These are phyloP conservation scores for Schoenoplectus tabernaemontani DNA, from an alignment of 202 grass and related monocot genomes.

Conservation along the genomic window DNA sequence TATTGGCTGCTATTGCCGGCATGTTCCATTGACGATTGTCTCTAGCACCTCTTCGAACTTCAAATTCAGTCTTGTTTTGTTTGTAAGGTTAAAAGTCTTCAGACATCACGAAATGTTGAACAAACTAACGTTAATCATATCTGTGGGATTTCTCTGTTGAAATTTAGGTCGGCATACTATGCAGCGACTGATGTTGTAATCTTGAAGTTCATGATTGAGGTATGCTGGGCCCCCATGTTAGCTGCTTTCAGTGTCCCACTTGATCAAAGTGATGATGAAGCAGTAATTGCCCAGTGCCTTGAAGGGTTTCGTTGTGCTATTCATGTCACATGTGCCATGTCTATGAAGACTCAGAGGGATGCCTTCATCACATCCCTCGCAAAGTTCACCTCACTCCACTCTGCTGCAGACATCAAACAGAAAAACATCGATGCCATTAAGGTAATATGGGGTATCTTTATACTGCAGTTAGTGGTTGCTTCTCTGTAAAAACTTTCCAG, in stretches of 20 bases:
- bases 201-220: slow-evolving; percentile 97
- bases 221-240: slow-evolving; percentile 99
- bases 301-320: slow-evolving; percentile 93
- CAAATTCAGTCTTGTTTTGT: not conserved
- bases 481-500: not conserved
- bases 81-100: not conserved
- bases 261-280: slow-evolving; percentile 88
- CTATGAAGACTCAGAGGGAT: slow-evolving; percentile 98
- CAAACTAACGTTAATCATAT: not conserved
- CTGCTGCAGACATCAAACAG: slow-evolving; percentile 86
- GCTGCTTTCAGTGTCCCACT: slow-evolving; percentile 98
- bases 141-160: slow-evolving; percentile 25
- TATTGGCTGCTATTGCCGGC: not conserved
- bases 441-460: slow-evolving; percentile 41
- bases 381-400: slow-evolving; percentile 98
- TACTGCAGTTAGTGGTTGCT: not conserved
- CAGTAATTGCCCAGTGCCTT: slow-evolving; percentile 76
- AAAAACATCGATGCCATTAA: slow-evolving; percentile 98
- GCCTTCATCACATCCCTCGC: slow-evolving; percentile 96
- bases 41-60: not conserved
- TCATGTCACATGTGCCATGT: slow-evolving; percentile 97
- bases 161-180: slow-evolving; percentile 91
- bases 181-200: slow-evolving; percentile 89
- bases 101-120: not conserved
- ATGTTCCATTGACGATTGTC: slow-evolving; percentile 18